Evolutionary conservation across 169 alveolate genomes (phyloP).

Genomic region (Perkinsus olseni): DNA sequence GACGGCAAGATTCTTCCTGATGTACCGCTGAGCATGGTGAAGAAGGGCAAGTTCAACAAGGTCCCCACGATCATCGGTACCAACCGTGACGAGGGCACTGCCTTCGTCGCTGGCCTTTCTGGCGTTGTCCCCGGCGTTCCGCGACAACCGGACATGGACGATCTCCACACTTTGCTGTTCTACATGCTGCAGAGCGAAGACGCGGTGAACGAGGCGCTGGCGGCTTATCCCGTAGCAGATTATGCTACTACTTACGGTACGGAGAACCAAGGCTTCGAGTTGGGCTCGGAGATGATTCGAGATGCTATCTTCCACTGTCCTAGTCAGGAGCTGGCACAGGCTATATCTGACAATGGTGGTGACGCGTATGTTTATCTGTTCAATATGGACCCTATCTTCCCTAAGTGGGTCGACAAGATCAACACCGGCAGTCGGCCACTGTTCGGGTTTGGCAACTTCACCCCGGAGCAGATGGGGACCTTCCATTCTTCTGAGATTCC

Average conservation of each 20-base stretch:
- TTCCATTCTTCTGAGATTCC: background rate
- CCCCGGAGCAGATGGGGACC: background rate
- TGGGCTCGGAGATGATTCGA: background rate
- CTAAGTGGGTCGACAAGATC: background rate
- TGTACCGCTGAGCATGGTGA: background rate
- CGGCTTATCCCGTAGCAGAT: background rate
- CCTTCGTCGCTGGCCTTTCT: background rate
- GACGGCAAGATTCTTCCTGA: background rate
- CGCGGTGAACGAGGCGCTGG: background rate
- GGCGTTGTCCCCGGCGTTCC: background rate
- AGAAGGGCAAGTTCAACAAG: background rate
- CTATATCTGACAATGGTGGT: background rate
- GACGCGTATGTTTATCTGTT: background rate
- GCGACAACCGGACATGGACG: background rate
- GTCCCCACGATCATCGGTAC: background rate
- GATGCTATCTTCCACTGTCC: background rate
- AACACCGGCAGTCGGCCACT: background rate
- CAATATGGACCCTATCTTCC: background rate
- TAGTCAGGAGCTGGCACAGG: background rate
- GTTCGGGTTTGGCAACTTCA: background rate
- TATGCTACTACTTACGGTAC: background rate
- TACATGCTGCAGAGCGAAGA: background rate
- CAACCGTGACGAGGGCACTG: background rate
- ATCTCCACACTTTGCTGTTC: background rate
- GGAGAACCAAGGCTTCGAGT: background rate